phyloP scores from a whole-genome alignment of 805 yeast species.

The Metschnikowia aberdeeniae region DNA sequence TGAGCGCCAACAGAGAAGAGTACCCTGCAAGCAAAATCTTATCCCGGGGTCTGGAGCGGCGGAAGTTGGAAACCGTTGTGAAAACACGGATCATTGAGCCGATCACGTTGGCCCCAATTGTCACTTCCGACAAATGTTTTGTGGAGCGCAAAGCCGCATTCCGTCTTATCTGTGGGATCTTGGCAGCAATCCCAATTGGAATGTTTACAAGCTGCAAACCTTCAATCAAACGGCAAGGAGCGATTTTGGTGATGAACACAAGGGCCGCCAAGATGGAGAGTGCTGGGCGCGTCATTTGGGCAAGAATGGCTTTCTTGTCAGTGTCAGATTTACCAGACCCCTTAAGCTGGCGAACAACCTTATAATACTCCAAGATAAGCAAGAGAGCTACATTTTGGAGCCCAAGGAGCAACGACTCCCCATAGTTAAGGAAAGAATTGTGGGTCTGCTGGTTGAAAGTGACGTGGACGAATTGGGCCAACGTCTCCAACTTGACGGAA shows the following conservation, averaged over 20 bases:
- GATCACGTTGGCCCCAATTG: slow-evolving; percentile 38
- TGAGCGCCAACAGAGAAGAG: slow-evolving; percentile 30
- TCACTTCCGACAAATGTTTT: slow-evolving; percentile 32
- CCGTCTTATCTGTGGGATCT: slow-evolving; percentile 37
- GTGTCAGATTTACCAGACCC: no score
- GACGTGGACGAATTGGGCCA: slow-evolving; percentile 36
- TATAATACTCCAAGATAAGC: slow-evolving; percentile 32
- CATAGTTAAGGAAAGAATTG: slow-evolving; percentile 36
- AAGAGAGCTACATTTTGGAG: slow-evolving; percentile 37
- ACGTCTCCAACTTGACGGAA: slow-evolving; percentile 33
- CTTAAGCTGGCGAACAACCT: neutral
- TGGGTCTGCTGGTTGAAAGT: slow-evolving; percentile 34
- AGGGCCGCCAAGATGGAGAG: slow-evolving; percentile 25
- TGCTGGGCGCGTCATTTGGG: slow-evolving; percentile 19
- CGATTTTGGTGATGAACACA: slow-evolving; percentile 28
- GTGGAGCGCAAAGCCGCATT: slow-evolving; percentile 35
- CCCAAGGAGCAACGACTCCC: slow-evolving; percentile 38
- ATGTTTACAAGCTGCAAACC: slow-evolving; percentile 34
- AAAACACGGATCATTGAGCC: slow-evolving; percentile 39
- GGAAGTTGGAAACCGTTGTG: slow-evolving; percentile 34
- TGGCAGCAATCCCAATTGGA: slow-evolving; percentile 36
- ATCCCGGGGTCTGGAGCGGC: slow-evolving; percentile 23
- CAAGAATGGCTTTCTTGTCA: neutral
- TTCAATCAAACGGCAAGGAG: slow-evolving; percentile 26
- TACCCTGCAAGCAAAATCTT: slow-evolving; percentile 38